Evolutionary conservation across 306 rosid genomes (phyloP).

Genomic region (Erythrophleum fordii): DNA sequence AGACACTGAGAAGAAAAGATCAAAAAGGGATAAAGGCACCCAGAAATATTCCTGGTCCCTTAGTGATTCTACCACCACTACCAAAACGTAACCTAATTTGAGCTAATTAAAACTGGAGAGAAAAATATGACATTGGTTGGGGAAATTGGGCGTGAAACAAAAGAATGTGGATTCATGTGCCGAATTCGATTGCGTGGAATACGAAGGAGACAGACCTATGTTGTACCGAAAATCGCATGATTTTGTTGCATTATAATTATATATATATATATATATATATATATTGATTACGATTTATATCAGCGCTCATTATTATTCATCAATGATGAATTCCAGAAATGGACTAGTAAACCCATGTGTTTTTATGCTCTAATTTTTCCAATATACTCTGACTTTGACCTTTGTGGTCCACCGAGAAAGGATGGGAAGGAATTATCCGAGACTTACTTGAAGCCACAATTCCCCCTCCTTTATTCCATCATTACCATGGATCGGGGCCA

Average conservation of each 20-base stretch:
- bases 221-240: constrained; percentile 24
- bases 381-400: background rate
- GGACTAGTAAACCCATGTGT: background rate
- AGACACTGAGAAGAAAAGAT: background rate
- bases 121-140: background rate
- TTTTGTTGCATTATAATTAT: background rate
- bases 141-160: background rate
- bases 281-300: background rate
- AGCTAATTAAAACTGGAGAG: background rate
- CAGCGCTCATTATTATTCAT: background rate
- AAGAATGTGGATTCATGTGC: constrained; percentile 31
- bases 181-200: too few relatives aligned
- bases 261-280: too few relatives aligned
- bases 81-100: background rate
- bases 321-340: background rate
- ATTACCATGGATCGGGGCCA: background rate
- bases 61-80: background rate
- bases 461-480: background rate
- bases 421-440: background rate
- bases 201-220: too few relatives aligned
- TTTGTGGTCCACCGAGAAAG: background rate
- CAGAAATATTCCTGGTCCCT: background rate
- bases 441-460: background rate
- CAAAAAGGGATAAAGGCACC: background rate
- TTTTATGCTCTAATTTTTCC: background rate